These are phyloP conservation scores for Pisolithus marmoratus DNA, from an alignment of 768 basidiomycete species.

Conservation along the genomic window DNA sequence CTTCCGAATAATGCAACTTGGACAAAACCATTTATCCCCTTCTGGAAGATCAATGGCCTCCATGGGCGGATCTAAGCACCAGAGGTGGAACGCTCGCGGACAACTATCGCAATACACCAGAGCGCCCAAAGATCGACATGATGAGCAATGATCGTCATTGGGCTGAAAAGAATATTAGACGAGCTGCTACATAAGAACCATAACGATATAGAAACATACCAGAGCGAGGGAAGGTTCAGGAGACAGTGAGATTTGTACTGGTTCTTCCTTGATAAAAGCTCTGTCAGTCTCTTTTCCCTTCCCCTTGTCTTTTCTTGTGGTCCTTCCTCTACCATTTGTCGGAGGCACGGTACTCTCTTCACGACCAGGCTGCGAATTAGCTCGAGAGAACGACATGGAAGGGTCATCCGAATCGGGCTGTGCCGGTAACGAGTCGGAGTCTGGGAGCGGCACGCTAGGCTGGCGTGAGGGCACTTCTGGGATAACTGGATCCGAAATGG, in stretches of 20 bases:
- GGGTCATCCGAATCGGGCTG: slow-evolving; percentile 55
- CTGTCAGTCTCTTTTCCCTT: slow-evolving; percentile 41
- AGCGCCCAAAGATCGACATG: slow-evolving; percentile 75
- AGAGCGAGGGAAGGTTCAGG: slow-evolving; percentile 29
- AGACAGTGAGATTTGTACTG: slow-evolving; percentile 31
- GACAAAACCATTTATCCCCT: slow-evolving; percentile 75
- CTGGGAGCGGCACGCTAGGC: slow-evolving; percentile 35
- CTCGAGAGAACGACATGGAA: slow-evolving; percentile 51
- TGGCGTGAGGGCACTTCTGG: slow-evolving; percentile 36
- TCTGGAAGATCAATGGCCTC: slow-evolving; percentile 83
- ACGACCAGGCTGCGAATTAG: slow-evolving; percentile 42
- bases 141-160: slow-evolving; percentile 84
- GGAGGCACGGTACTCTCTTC: slow-evolving; percentile 20
- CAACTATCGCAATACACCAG: slow-evolving; percentile 98
- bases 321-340: slow-evolving; percentile 22
- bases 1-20: slow-evolving; percentile 60
- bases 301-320: slow-evolving; percentile 38
- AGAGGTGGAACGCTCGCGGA: slow-evolving; percentile 91
- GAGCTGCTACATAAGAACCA: slow-evolving; percentile 1
- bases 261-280: slow-evolving; percentile 42
- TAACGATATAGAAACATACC: slow-evolving; percentile 25
- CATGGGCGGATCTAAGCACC: slow-evolving; percentile 95
- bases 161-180: slow-evolving; percentile 29
- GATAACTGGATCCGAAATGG: slow-evolving; percentile 33
- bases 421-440: slow-evolving; percentile 48